Percentiles rank a stretch among this genome's conserved stretches.
phyloP scores from a whole-genome alignment of 2,329 filamentous ascomycete genomes.

The Fusarium coicis region DNA sequence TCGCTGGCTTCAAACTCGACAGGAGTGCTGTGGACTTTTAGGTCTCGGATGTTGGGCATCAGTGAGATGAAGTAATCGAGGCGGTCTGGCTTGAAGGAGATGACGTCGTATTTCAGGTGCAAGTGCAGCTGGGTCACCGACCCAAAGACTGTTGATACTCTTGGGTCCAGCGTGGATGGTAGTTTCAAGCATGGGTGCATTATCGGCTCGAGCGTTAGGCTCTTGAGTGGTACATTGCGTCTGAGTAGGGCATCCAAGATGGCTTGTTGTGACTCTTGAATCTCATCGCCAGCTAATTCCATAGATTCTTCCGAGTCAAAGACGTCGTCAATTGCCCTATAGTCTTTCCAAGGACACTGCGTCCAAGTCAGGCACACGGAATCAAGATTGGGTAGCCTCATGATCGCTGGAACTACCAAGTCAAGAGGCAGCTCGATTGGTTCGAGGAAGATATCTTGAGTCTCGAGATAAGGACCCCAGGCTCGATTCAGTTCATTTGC shows the following conservation, averaged over 20 bases:
- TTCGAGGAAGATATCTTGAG: constrained; percentile 3
- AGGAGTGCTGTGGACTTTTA: constrained; percentile 15
- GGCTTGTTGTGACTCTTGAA: constrained; percentile 31
- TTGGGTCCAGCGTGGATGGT: constrained; percentile 4
- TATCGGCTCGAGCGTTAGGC: constrained; percentile 35
- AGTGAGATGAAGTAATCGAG: constrained; percentile 35
- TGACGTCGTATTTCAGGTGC: constrained; percentile 7
- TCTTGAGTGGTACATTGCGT: constrained; percentile 26
- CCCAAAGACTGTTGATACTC: constrained; percentile 14
- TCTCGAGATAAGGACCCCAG: constrained; percentile 17
- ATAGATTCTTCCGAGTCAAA: constrained; percentile 35
- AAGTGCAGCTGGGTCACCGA: constrained; percentile 25
- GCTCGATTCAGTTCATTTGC: background rate
- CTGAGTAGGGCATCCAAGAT: constrained; percentile 30
- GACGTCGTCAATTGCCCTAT: background rate
- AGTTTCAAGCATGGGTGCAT: constrained; percentile 13
- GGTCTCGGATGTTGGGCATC: constrained; percentile 34
- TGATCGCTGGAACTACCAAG: constrained; percentile 25
- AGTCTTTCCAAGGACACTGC: constrained; percentile 34
- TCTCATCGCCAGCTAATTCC: constrained; percentile 18
- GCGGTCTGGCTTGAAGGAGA: constrained; percentile 18
- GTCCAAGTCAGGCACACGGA: constrained; percentile 40
- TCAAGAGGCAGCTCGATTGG: constrained; percentile 14
- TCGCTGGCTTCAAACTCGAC: constrained; percentile 7
- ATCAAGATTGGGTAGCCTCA: constrained; percentile 34